Evolutionary conservation across 257 asterid species (phyloP).

Genomic region (Solanum pennellii): DNA sequence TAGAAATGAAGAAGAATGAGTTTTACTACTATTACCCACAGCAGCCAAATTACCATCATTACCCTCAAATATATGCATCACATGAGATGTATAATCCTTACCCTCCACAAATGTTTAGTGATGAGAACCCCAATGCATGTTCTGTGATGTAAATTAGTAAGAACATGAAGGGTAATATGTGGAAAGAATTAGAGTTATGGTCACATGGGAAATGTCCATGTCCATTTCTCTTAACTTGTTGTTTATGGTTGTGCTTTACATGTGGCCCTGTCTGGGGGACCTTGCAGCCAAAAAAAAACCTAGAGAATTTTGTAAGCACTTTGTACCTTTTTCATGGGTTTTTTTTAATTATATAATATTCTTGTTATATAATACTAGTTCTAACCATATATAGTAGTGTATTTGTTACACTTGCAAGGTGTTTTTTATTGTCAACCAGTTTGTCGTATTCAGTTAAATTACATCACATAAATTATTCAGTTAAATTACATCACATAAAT

Average conservation of each 20-base stretch:
- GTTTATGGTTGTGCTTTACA: not conserved
- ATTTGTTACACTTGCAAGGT: not conserved
- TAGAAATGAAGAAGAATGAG: constrained; percentile 25
- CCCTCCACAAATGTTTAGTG: constrained; percentile 38
- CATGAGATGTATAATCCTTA: constrained; percentile 11
- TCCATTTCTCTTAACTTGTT: not conserved
- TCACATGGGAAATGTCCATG: constrained; percentile 4
- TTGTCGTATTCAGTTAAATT: too few relatives aligned
- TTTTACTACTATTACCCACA: constrained; percentile 11
- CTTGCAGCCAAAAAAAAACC: not conserved
- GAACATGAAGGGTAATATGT: not conserved
- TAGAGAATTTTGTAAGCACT: not conserved
- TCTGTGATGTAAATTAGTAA: constrained; percentile 18
- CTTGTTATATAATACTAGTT: not conserved
- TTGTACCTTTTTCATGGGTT: not conserved
- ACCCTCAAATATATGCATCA: constrained; percentile 1
- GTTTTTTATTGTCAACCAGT: not conserved
- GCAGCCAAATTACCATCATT: constrained; percentile 3
- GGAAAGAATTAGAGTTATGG: not conserved
- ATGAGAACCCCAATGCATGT: constrained; percentile 48
- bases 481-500: too few relatives aligned
- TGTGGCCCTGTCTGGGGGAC: constrained; percentile 3
- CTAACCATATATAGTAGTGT: too few relatives aligned
- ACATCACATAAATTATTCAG: too few relatives aligned
- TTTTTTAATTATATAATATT: not conserved